These are phyloP conservation scores for Arthonia radiata DNA, from an alignment of 495 filamentous ascomycete genomes.

Conservation along the genomic window DNA sequence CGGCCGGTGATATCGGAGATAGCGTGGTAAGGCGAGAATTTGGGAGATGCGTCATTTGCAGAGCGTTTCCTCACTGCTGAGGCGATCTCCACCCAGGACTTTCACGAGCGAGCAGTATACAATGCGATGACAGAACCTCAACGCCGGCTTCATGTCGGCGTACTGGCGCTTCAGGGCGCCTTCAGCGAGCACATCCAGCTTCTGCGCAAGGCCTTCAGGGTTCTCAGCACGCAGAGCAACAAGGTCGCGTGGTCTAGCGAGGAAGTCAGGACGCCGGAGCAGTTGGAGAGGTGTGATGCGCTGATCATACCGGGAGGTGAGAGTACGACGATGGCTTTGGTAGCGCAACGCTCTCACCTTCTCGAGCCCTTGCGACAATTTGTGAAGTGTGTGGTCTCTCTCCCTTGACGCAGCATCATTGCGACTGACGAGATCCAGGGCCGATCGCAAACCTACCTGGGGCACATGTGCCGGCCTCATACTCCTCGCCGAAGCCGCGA, in stretches of 20 bases:
- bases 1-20: no score
- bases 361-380: constrained; percentile 73
- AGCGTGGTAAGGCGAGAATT: no score
- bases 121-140: no score
- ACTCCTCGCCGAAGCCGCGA: constrained; percentile 57
- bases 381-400: constrained; percentile 46
- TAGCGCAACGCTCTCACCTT: constrained; percentile 54
- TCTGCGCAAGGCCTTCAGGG: constrained; percentile 35
- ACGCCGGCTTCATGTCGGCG: no score
- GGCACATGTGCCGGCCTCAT: constrained; percentile 93
- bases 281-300: constrained; percentile 52
- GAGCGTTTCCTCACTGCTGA: no score
- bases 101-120: no score
- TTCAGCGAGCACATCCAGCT: constrained; percentile 72
- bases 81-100: no score
- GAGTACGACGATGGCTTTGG: constrained; percentile 77
- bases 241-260: constrained; percentile 32
- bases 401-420: constrained; percentile 1
- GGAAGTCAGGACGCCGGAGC: constrained; percentile 51
- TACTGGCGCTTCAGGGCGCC: constrained; percentile 82
- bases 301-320: constrained; percentile 86
- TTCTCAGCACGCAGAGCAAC: constrained; percentile 11
- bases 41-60: no score
- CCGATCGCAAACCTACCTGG: constrained; percentile 69
- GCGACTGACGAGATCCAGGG: constrained; percentile 10